phyloP scores from a whole-genome alignment of 2,329 filamentous ascomycete genomes.

The Sarocladium brachiariae region DNA sequence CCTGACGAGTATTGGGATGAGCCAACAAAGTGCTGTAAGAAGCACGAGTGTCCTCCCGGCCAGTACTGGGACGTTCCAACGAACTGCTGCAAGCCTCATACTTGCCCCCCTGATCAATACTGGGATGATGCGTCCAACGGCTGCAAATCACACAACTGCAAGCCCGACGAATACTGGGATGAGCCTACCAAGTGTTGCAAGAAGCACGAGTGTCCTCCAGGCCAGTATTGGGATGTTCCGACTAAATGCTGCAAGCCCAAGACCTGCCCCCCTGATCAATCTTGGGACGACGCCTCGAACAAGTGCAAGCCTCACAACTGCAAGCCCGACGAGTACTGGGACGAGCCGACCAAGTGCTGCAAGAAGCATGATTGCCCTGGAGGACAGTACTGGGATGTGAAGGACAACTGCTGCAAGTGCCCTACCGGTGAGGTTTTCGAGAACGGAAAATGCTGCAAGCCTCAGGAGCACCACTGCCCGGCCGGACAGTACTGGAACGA shows the following conservation, averaged over 20 bases:
- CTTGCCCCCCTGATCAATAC: not conserved
- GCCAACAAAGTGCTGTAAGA: not conserved
- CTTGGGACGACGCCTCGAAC: not conserved
- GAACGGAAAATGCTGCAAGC: not conserved
- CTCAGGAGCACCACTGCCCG: not conserved
- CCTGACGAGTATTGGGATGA: not conserved
- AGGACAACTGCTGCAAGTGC: not conserved
- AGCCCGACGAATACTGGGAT: not conserved
- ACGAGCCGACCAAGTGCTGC: not conserved
- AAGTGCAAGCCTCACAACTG: not conserved
- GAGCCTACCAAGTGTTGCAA: not conserved
- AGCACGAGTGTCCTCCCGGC: not conserved
- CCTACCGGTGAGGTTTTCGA: not conserved
- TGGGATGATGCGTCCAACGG: not conserved
- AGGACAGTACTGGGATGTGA: not conserved
- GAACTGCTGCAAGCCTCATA: not conserved
- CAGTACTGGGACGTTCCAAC: not conserved
- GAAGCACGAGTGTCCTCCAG: not conserved
- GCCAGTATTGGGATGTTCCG: not conserved
- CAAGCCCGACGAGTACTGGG: not conserved
- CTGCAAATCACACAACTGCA: not conserved
- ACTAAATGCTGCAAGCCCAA: conserved; percentile 1
- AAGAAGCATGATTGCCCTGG: not conserved
- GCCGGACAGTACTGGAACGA: not conserved
- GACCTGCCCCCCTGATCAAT: not conserved